Conservation (phyloP, 345 rosid genomes). For the Hibiscus mutabilis region DNA sequence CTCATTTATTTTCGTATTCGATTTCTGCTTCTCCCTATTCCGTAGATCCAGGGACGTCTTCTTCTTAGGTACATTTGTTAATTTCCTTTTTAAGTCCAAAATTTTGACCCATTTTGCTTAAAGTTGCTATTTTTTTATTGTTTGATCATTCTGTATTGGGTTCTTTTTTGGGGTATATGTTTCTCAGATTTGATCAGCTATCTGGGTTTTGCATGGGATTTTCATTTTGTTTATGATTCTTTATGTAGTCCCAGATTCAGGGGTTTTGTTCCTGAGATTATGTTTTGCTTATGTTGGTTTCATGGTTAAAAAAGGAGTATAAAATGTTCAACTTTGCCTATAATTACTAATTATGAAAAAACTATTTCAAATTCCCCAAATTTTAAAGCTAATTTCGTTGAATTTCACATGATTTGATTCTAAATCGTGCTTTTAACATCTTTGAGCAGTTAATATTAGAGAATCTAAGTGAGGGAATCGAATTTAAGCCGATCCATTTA, state of each 20-base stretch:
- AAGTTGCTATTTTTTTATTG: background rate
- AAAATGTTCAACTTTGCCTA: background rate
- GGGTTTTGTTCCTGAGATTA: background rate
- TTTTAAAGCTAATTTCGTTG: background rate
- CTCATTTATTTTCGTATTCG: background rate
- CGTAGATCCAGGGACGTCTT: background rate
- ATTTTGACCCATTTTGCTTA: background rate
- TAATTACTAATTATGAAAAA: background rate
- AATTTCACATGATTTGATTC: background rate
- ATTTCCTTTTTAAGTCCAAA: background rate
- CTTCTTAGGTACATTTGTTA: constrained; percentile 17
- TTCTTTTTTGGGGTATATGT: background rate
- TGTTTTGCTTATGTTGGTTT: background rate
- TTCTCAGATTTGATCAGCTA: constrained; percentile 2
- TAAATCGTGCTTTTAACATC: background rate
- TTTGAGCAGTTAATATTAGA: background rate
- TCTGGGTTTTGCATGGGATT: background rate
- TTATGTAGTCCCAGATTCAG: background rate
- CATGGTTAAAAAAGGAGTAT: background rate
- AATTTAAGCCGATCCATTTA: too few relatives aligned
- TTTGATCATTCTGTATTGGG: background rate
- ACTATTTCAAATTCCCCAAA: background rate
- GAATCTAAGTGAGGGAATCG: too few relatives aligned
- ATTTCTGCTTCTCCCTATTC: background rate
- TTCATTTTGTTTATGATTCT: background rate